Base-by-base conservation (phyloP, 2,329 filamentous ascomycete species). In the Alternaria tenuissima region DNA sequence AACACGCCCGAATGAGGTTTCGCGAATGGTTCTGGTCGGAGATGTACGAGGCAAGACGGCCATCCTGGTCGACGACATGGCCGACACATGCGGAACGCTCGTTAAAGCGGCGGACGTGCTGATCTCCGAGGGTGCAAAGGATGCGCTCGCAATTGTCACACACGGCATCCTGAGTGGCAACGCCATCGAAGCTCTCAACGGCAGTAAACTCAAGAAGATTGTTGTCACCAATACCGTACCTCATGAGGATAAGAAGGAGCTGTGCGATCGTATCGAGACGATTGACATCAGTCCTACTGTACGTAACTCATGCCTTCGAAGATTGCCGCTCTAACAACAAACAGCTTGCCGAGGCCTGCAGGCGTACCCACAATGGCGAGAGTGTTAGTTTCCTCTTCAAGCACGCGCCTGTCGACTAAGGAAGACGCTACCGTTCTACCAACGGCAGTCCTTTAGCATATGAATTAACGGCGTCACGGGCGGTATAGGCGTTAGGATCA, bases 21-120 rank as follows among this genome's bases (percentile, higher is more conserved):
- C 91, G 9, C 90, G 92, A 72, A 96, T 97, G 93, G 92, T 93
- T 1, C 89, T 99, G n/a, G 94, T 98, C 52, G 95, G 95, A 68
- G 93, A 96, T 67, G 95, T 98, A 47, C 87, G 89, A 68, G 91
- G 92, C 81, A 95, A 95, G 82, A 89, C 94, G 30, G 94, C 94
- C 61, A 97, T 99, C 75, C 89, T 99, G 49, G 94, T 99, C 48
- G 94, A 98, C 78, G 94, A 98, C 78, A 97, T 98, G 93, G 94
- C 94, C 32, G 94, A 98, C 77, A 97, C 94, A 4, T 97, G 94
- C 78, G 93, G 93, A 68, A 97, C 93, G 2, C 83, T 91, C 12
- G 88, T 86, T 78, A 98, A 98, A 82, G 95, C 94, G 3, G 95
- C 94, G 16, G 89, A 92, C 58, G 94, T 94, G 0, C 87, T 98